These are phyloP conservation scores for Hygrophorus russula DNA, from an alignment of 768 basidiomycete genomes.

Conservation along the genomic window DNA sequence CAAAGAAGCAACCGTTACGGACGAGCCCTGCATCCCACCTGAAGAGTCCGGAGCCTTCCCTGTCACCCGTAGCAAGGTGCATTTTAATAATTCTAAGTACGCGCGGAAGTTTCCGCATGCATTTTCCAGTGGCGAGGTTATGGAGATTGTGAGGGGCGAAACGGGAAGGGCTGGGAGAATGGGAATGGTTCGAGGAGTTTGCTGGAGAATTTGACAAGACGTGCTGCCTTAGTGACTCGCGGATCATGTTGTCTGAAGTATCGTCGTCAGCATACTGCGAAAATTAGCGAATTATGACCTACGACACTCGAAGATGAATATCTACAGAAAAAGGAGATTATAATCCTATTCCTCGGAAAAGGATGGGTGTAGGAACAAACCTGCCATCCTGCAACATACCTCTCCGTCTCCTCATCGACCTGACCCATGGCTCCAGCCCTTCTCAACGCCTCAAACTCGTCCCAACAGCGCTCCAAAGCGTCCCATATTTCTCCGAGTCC, in stretches of 20 bases:
- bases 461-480: conserved; percentile 71
- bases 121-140: conserved; percentile 36
- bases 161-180: conserved; percentile 28
- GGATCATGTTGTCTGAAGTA: conserved; percentile 68
- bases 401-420: conserved; percentile 30
- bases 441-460: conserved; percentile 64
- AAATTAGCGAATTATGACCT: conserved; percentile 21
- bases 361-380: conserved; percentile 26
- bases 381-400: conserved; percentile 83
- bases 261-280: not conserved
- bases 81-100: conserved; percentile 41
- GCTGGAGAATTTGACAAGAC: conserved; percentile 16
- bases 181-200: conserved; percentile 12
- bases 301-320: conserved; percentile 88
- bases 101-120: conserved; percentile 36
- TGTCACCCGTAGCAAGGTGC: conserved; percentile 27
- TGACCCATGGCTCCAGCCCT: conserved; percentile 20
- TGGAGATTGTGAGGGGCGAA: conserved; percentile 35
- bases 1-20: conserved; percentile 85
- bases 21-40: conserved; percentile 80
- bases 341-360: not conserved
- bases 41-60: conserved; percentile 43
- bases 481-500: conserved; percentile 78
- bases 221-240: conserved; percentile 68
- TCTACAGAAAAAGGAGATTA: conserved; percentile 25